Conservation (phyloP, 2,329 filamentous ascomycete species). For the Cladosporium colombiae region DNA sequence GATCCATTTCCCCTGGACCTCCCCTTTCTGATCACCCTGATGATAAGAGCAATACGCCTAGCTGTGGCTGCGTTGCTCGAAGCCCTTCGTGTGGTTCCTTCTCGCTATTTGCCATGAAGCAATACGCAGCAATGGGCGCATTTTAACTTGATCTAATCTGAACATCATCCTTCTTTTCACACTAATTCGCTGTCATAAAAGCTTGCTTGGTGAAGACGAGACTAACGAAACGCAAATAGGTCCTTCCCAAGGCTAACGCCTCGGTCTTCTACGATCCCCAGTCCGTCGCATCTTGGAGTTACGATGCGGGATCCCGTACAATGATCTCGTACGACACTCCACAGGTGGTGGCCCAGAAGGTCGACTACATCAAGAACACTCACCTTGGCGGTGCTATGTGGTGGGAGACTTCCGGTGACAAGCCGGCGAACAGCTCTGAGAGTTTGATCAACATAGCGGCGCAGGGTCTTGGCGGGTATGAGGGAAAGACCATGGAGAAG, state of each 20-base stretch:
- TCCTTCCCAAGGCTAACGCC: constrained; percentile 68
- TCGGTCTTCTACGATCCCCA: constrained; percentile 63
- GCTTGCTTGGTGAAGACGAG: background rate
- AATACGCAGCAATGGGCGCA: constrained; percentile 19
- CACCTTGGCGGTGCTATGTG: constrained; percentile 85
- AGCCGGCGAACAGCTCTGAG: constrained; percentile 49
- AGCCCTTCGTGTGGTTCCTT: constrained; percentile 17
- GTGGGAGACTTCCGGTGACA: constrained; percentile 86
- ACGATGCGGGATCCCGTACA: constrained; percentile 60
- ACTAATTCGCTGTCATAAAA: background rate
- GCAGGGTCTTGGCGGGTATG: constrained; percentile 37
- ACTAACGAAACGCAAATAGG: constrained; percentile 35
- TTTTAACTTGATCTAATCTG: constrained; percentile 19
- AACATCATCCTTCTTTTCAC: background rate
- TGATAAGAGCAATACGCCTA: constrained; percentile 20
- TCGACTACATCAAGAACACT: constrained; percentile 64
- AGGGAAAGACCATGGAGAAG: constrained; percentile 44
- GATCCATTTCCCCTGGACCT: background rate
- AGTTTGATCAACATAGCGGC: constrained; percentile 53
- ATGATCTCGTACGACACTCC: constrained; percentile 77
- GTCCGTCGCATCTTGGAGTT: constrained; percentile 73
- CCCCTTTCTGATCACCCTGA: background rate
- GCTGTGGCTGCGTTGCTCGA: constrained; percentile 15
- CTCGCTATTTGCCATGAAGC: constrained; percentile 17
- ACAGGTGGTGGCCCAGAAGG: constrained; percentile 66